phyloP scores from a whole-genome alignment of 352 stramenopile genomes.

The Discostella stelligera region DNA sequence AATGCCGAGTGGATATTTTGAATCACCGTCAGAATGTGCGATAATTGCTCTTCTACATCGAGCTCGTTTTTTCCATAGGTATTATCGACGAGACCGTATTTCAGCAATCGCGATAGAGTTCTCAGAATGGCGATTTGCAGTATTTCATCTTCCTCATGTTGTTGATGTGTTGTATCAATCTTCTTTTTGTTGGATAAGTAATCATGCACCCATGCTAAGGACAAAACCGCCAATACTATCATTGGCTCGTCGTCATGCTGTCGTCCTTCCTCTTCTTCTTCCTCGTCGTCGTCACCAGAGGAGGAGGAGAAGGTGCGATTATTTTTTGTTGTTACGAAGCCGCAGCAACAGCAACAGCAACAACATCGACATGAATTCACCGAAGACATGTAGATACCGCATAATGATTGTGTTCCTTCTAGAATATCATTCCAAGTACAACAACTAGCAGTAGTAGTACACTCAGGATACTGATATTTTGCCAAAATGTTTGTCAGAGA shows the following conservation, averaged over 20 bases:
- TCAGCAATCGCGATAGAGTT: slow-evolving; percentile 32
- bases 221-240: slow-evolving; percentile 35
- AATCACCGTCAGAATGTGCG: slow-evolving; percentile 42
- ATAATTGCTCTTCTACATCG: slow-evolving; percentile 41
- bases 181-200: slow-evolving; percentile 20
- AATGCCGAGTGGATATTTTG: slow-evolving; percentile 39
- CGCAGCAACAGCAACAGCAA: not conserved
- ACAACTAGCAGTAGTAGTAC: not conserved
- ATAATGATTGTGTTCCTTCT: slow-evolving; percentile 44
- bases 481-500: slow-evolving; percentile 7
- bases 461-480: not conserved
- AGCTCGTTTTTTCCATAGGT: not conserved
- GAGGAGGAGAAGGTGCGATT: not conserved
- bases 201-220: slow-evolving; percentile 49
- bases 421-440: slow-evolving; percentile 34
- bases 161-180: not conserved
- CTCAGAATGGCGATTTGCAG: slow-evolving; percentile 29
- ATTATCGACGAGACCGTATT: slow-evolving; percentile 22
- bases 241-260: slow-evolving; percentile 5
- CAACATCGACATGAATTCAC: slow-evolving; percentile 17
- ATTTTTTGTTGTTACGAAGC: too few relatives aligned
- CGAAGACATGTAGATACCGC: slow-evolving; percentile 52
- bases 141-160: not conserved
- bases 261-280: slow-evolving; percentile 1
- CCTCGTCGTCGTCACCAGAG: too few relatives aligned